Evolutionary conservation across 495 filamentous ascomycete species (phyloP), one percentile per base, ranked within the genome.

Genomic region (Endocarpon pusillum): DNA sequence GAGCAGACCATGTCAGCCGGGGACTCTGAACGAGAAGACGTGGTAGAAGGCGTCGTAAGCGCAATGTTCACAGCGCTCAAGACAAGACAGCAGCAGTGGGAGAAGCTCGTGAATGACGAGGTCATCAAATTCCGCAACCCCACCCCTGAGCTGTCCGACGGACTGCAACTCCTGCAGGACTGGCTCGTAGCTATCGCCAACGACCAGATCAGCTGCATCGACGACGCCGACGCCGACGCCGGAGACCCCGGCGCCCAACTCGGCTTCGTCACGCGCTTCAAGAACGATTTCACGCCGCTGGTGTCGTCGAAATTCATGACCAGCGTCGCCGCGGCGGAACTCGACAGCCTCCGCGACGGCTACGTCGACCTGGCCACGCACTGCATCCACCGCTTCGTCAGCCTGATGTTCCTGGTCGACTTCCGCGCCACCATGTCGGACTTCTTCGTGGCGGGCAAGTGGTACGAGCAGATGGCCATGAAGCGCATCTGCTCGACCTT

Each of bases 161-260:
- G 81, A 3, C 67, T 91, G 32, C 77, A 81, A 46, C 53, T 73
- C 6, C 54, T 93, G 21, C 83, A 93, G 57, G 85, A 93, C 53
- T 96, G 85, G 80, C 71, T 96, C 27, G 69, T 96, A 16, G 85
- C 87, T n/a, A 79, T 91, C 33, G 89, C 89, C 39, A 99, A 96
- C 55, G 89, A 99, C 54, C 89, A 99, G 51, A 94, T 99, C 44
- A 81, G 81, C 35, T 92, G 83, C 55, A 94, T 94, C 48, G 86
- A 94, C 49, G 89, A 94, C 51, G 63, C 71, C 37, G 57, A 62
- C 18, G 12, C 28, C 19, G 28, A 31, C 12, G 28, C 28, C 14
- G 70, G 69, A 36, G 74, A 73, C 38, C 75, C 80, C 32, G 71
- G 73, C 21, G 70, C 66, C 28, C 73, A 75, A 24, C 43, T 75